Evolutionary conservation across 768 basidiomycete genomes (phyloP), one percentile per base, ranked within the genome.

Genomic region (Macrolepiota albuminosa): DNA sequence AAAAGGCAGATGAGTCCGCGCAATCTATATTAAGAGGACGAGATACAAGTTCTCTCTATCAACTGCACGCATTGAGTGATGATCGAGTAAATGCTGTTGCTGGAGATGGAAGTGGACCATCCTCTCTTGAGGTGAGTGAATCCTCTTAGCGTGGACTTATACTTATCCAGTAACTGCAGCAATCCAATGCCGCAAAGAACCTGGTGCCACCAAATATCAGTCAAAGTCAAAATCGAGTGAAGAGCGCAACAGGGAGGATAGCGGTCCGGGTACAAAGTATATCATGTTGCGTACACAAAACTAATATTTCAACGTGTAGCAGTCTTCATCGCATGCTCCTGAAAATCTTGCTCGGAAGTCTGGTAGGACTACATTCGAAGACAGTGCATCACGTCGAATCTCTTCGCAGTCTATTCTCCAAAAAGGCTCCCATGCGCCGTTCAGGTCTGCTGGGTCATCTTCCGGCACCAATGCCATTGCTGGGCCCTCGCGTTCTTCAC

Each of bases 381-480:
- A 33, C 29, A 34, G 33, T 21, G 21, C 51, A 29, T 54, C 33
- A 24, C 48, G 13, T 37, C 47, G 39, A 7, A 37, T 9, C 4
- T 14, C 49, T 43, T 39, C 33, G 34, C 60, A 60, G 33, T 50
- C 53, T 18, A 21, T 57, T 1, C 39, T 53, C 16, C 56, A 37
- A 7, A 57, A 65, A 43, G 34, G 54, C 10, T 31, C 49, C 18
- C 60, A 56, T 42, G 43, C 52, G 8, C 14, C 31, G 54, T 16
- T 50, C 36, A 58, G 56, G 33, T 57, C 55, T 18, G 45, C 29
- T 24, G 48, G 56, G 39, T 6, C 39, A 26, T 18, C 56, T 40
- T 46, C 61, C 13, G 46, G 43, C 8, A 36, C 54, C 24, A 52
- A 52, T 53, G 40, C 60, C 18, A 13, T 56, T 29, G 51, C 49